phyloP scores from a whole-genome alignment of 176 grass and related monocot genomes.

The Rhynchospora pubera region DNA sequence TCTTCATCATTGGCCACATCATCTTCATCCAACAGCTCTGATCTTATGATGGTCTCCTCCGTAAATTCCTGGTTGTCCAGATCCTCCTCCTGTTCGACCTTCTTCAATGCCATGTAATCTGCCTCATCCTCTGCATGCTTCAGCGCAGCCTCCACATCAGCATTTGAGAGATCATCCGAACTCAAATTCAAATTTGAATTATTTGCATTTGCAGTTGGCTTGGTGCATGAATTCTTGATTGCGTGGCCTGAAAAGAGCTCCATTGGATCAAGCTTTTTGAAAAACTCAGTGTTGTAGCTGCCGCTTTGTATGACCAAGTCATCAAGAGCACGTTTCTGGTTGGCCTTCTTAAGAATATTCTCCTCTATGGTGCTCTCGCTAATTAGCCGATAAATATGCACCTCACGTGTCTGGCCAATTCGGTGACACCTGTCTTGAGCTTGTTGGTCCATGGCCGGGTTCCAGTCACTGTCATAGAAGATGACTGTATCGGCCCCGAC shows the following conservation, averaged over 20 bases:
- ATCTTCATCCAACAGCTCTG: slow-evolving; percentile 79
- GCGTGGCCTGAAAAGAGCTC: slow-evolving; percentile 84
- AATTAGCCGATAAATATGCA: slow-evolving; percentile 93
- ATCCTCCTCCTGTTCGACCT: slow-evolving; percentile 87
- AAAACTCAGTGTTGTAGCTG: slow-evolving; percentile 98
- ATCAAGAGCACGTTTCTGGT: slow-evolving; percentile 93
- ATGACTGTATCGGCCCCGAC: slow-evolving; percentile 98
- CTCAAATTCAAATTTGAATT: slow-evolving; percentile 14
- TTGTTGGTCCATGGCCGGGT: slow-evolving; percentile 99
- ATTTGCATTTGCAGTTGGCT: slow-evolving; percentile 32
- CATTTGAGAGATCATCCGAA: slow-evolving; percentile 41
- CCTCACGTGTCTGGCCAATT: slow-evolving; percentile 97
- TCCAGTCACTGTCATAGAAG: slow-evolving; percentile 99
- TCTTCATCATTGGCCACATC: slow-evolving; percentile 57
- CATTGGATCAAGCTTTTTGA: slow-evolving; percentile 96
- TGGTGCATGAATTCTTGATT: slow-evolving; percentile 29
- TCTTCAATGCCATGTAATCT: slow-evolving; percentile 99
- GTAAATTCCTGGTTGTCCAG: slow-evolving; percentile 98
- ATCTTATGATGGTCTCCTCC: slow-evolving; percentile 63
- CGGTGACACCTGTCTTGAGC: slow-evolving; percentile 98
- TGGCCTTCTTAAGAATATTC: slow-evolving; percentile 98
- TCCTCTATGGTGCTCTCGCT: slow-evolving; percentile 98
- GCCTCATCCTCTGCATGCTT: slow-evolving; percentile 97
- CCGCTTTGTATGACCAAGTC: slow-evolving; percentile 94
- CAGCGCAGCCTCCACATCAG: slow-evolving; percentile 94